phyloP scores from a whole-genome alignment of 2,329 filamentous ascomycete genomes.

The Didymella glomerata region DNA sequence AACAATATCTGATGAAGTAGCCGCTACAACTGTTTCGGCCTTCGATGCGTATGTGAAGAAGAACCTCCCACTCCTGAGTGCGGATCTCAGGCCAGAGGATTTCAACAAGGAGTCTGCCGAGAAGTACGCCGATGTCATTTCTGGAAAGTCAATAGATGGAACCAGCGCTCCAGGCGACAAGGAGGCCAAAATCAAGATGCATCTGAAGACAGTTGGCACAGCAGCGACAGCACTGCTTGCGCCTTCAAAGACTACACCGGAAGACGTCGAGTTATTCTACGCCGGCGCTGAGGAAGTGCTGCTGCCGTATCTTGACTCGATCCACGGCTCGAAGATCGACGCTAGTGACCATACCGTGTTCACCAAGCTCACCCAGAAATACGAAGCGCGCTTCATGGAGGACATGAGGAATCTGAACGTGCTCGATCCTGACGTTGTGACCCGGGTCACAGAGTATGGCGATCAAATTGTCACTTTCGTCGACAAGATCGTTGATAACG shows the following conservation, averaged over 20 bases:
- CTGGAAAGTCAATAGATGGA: conserved; percentile 63
- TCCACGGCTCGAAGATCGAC: conserved; percentile 65
- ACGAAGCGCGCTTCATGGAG: conserved; percentile 85
- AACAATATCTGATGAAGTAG: conserved; percentile 55
- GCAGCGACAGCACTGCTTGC: conserved; percentile 61
- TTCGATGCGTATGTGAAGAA: conserved; percentile 69
- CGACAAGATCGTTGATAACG: conserved; percentile 80
- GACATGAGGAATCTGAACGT: conserved; percentile 91
- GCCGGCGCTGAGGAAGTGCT: conserved; percentile 72
- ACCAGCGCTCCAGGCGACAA: conserved; percentile 70
- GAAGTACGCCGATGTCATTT: conserved; percentile 63
- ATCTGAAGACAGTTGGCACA: conserved; percentile 70
- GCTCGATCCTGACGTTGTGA: conserved; percentile 79
- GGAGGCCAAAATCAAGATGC: conserved; percentile 91
- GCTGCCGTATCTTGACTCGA: conserved; percentile 79
- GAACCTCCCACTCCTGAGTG: conserved; percentile 66
- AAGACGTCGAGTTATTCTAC: conserved; percentile 61
- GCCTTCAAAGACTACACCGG: conserved; percentile 40
- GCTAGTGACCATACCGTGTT: conserved; percentile 77
- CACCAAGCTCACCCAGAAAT: conserved; percentile 83
- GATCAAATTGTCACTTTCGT: conserved; percentile 88
- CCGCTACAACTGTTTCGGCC: conserved; percentile 60
- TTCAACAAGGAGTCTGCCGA: conserved; percentile 60
- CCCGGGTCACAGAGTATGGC: conserved; percentile 91
- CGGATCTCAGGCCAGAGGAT: conserved; percentile 55